Percentiles rank a stretch among this genome's conserved stretches.
Conservation (phyloP, 257 asterid genomes). For the Ballota nigra region DNA sequence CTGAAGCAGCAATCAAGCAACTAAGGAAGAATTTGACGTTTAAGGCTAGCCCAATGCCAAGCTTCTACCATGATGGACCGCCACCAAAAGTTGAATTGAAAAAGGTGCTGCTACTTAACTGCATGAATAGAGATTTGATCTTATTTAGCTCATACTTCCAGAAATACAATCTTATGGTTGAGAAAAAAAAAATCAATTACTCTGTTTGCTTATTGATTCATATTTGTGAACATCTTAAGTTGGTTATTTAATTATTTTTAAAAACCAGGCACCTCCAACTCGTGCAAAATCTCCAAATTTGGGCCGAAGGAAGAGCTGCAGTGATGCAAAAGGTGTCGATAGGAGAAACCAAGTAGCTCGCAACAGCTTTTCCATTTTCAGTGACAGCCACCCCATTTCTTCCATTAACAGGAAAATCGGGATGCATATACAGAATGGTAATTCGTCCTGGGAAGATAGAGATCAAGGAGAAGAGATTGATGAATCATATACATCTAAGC, state of each 20-base stretch:
- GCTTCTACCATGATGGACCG: constrained; percentile 86
- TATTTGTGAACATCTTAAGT: not conserved
- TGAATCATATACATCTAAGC: constrained; percentile 31
- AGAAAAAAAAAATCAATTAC: not conserved
- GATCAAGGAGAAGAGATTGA: constrained; percentile 30
- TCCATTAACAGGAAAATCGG: constrained; percentile 31
- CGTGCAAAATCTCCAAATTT: constrained; percentile 89
- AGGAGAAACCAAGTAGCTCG: constrained; percentile 38
- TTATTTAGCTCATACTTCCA: not conserved
- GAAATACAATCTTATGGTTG: constrained; percentile 4
- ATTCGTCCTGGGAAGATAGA: constrained; percentile 29
- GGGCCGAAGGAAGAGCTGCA: constrained; percentile 75
- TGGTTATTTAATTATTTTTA: not conserved
- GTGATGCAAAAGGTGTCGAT: constrained; percentile 41
- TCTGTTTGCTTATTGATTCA: not conserved
- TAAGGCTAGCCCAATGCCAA: constrained; percentile 93
- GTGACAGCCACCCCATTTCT: constrained; percentile 29
- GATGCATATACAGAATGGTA: constrained; percentile 27
- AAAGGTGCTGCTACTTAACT: constrained; percentile 45
- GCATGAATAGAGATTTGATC: not conserved
- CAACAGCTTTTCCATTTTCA: constrained; percentile 41
- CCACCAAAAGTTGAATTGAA: constrained; percentile 74
- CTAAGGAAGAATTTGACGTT: constrained; percentile 66
- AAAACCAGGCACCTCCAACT: constrained; percentile 67
- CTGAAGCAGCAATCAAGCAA: constrained; percentile 71